These are phyloP conservation scores for Colletotrichum lini DNA, from an alignment of 2,329 filamentous ascomycete genomes.

Conservation along the genomic window DNA sequence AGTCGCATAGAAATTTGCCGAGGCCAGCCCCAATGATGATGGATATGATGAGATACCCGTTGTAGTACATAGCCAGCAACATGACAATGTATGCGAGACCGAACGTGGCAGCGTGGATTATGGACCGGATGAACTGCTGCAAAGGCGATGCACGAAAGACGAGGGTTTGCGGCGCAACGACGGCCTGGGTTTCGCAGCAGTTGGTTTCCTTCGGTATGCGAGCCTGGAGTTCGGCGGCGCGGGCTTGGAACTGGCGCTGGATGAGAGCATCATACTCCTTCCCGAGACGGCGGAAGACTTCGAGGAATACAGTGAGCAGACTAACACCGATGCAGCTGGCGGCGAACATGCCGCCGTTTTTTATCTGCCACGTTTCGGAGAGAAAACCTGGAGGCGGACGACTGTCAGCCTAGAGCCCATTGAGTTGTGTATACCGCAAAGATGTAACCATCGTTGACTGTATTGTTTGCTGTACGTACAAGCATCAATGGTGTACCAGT, in stretches of 20 bases:
- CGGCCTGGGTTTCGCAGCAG: slow-evolving; percentile 37
- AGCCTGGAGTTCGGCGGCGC: slow-evolving; percentile 48
- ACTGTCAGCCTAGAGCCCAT: not conserved
- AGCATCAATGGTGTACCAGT: slow-evolving; percentile 59
- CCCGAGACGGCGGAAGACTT: slow-evolving; percentile 57
- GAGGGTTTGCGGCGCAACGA: slow-evolving; percentile 43
- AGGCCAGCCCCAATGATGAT: slow-evolving; percentile 64
- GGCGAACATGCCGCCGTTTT: slow-evolving; percentile 57
- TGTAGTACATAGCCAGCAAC: slow-evolving; percentile 63
- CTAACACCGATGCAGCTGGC: slow-evolving; percentile 61
- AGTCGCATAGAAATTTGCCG: slow-evolving; percentile 69
- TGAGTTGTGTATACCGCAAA: not conserved
- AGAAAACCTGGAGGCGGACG: slow-evolving; percentile 52
- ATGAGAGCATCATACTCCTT: slow-evolving; percentile 60
- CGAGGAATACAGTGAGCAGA: slow-evolving; percentile 56
- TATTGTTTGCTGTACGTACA: slow-evolving; percentile 47
- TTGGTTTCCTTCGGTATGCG: slow-evolving; percentile 33
- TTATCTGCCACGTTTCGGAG: slow-evolving; percentile 57
- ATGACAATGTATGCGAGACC: slow-evolving; percentile 61
- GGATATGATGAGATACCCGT: slow-evolving; percentile 61
- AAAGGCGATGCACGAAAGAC: slow-evolving; percentile 57
- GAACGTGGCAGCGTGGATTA: slow-evolving; percentile 58
- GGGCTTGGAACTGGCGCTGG: slow-evolving; percentile 55
- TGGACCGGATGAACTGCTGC: slow-evolving; percentile 57
- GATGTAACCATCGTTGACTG: not conserved